Conservation (phyloP, 2,329 filamentous ascomycete species). For the Fusarium compactum region DNA sequence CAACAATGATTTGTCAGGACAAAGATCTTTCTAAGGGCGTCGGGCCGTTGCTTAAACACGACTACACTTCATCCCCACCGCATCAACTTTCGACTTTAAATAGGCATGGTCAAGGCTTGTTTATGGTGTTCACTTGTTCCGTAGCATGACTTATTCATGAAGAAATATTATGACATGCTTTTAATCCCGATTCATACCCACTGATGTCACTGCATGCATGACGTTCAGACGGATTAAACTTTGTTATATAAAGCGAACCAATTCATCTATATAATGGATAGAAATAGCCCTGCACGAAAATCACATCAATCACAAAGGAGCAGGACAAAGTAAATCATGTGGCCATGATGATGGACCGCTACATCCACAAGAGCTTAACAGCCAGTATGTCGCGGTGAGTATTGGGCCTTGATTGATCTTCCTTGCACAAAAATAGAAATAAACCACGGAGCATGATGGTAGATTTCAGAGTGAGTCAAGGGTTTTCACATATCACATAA, state of each 20-base stretch:
- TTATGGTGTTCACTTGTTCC: neutral
- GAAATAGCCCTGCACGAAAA: neutral
- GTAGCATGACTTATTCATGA: neutral
- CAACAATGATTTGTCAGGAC: slow-evolving; percentile 47
- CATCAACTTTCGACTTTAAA: neutral
- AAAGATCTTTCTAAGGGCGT: slow-evolving; percentile 23
- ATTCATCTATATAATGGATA: too few species aligned
- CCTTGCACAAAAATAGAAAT: slow-evolving; percentile 88
- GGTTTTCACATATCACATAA: slow-evolving; percentile 46
- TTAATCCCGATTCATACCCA: neutral
- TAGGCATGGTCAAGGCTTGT: neutral
- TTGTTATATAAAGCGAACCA: neutral
- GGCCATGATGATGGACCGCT: slow-evolving; percentile 78
- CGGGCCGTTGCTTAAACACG: slow-evolving; percentile 35
- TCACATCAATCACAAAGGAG: neutral
- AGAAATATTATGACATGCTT: neutral
- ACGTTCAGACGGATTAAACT: neutral
- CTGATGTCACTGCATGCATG: slow-evolving; percentile 1
- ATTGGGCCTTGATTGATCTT: slow-evolving; percentile 70
- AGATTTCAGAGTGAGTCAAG: slow-evolving; percentile 87
- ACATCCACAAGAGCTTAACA: slow-evolving; percentile 64
- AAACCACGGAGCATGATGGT: slow-evolving; percentile 74
- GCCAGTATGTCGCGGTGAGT: slow-evolving; percentile 76
- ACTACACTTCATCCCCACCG: slow-evolving; percentile 37
- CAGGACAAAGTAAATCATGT: slow-evolving; percentile 53